Base-by-base conservation (phyloP, 805 yeast species). In the Nakazawaea anatomiae region DNA sequence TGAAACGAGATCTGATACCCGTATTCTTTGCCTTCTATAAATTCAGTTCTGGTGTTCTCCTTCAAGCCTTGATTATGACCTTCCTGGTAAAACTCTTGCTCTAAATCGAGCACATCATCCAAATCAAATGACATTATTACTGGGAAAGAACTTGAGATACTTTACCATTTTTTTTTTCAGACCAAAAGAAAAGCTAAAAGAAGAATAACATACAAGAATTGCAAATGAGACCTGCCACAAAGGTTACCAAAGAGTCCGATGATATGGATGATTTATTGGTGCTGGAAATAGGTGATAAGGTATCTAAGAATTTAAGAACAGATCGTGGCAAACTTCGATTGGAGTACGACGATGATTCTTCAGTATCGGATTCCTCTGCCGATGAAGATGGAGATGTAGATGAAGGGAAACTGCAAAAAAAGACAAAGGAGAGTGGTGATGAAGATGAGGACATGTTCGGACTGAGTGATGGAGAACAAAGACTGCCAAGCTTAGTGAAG, bases 1-100 rank as follows among this genome's bases (percentile, higher is more conserved):
- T 86, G 94, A 58, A 81, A 85, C 0, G 89, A 89, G 0, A 87
- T 83, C 61, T 86, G 94, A 42, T 82, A 74, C 0, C 98, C 98
- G 57, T 82, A 83, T 60, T 88, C 89, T 60, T 84, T 85, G 1
- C 97, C 97, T 62, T 90, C 97, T 2, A 72, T 56, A 47, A 67
- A 73, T 45, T 89, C 90, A 42, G 81, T 77, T 45, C 63, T 65
- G 1, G 80, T 68, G 0, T 89, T 86, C 47, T 78, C 85, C 4
- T 69, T 65, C 39, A 76, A 76, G 1, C 96, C 98, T 54, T 88
- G 94, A 46, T 67, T 58, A 61, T 67, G 86, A 1, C 97, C 97
- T 53, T 80, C 80, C 5, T 76, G 64, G 61, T 88, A 90, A 64
- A 67, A 80, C 60, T 76, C 71, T 39, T 79, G 73, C 59, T 88